Evolutionary conservation across 2,329 filamentous ascomycete genomes (phyloP).

Genomic region (Capronia epimyces): DNA sequence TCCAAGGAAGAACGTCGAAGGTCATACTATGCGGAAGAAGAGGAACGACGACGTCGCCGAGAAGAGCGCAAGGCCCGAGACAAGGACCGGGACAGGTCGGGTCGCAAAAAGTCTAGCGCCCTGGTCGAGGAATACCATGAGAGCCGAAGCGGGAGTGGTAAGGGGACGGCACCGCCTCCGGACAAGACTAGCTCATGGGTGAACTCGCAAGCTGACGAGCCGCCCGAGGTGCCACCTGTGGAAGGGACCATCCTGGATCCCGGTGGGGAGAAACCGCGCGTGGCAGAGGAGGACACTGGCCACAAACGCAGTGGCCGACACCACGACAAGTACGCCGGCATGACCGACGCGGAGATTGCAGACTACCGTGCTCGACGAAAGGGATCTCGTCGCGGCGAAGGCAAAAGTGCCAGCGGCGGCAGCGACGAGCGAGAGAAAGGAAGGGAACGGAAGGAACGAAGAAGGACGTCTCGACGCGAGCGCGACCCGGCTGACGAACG

Average conservation of each 20-base stretch:
- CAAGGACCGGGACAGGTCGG: slow-evolving; percentile 31
- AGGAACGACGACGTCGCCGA: slow-evolving; percentile 21
- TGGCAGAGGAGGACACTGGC: slow-evolving; percentile 19
- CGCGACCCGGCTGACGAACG: slow-evolving; percentile 16
- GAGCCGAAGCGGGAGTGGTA: slow-evolving; percentile 30
- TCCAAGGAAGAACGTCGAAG: slow-evolving; percentile 33
- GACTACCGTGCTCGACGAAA: slow-evolving; percentile 33
- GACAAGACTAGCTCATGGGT: slow-evolving; percentile 50
- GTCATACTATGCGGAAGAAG: slow-evolving; percentile 31
- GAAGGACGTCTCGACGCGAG: slow-evolving; percentile 14
- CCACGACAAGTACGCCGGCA: slow-evolving; percentile 38
- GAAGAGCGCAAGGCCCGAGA: slow-evolving; percentile 34
- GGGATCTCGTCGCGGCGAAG: slow-evolving; percentile 14
- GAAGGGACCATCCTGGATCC: slow-evolving; percentile 44
- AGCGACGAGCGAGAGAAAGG: slow-evolving; percentile 24
- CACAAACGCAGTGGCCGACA: slow-evolving; percentile 35
- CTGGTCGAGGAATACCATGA: slow-evolving; percentile 35
- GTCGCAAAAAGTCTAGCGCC: slow-evolving; percentile 24
- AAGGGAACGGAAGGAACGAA: slow-evolving; percentile 18
- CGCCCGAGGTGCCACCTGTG: slow-evolving; percentile 44
- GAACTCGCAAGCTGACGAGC: slow-evolving; percentile 44
- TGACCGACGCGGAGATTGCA: slow-evolving; percentile 39
- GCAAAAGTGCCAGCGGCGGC: slow-evolving; percentile 26
- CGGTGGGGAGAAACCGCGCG: slow-evolving; percentile 29
- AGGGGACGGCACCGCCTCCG: slow-evolving; percentile 28